These are phyloP conservation scores for Cyclotella cryptica DNA, from an alignment of 108 stramenopile species.

Conservation along the genomic window DNA sequence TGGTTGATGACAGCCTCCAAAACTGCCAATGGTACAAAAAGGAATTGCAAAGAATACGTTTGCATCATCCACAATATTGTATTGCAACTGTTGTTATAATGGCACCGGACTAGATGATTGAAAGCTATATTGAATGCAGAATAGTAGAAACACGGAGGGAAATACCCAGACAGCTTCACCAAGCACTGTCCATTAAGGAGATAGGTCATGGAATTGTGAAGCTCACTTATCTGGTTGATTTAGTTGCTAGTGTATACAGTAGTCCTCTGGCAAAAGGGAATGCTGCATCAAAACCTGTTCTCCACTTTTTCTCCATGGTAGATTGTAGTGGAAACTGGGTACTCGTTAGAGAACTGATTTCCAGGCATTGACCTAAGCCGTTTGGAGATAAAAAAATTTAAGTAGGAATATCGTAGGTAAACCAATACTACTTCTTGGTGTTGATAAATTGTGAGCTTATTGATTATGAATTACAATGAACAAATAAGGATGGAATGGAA, in stretches of 20 bases:
- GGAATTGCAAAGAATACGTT: constrained; percentile 71
- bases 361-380: not conserved
- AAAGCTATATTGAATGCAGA: constrained; percentile 12
- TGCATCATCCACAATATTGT: constrained; percentile 74
- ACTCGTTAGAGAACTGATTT: constrained; percentile 24
- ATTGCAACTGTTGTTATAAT: constrained; percentile 85
- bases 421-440: too few species aligned
- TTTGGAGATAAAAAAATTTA: too few species aligned
- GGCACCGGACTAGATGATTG: constrained; percentile 65
- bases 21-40: constrained; percentile 81
- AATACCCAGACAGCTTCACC: constrained; percentile 15
- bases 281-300: constrained; percentile 14
- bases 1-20: constrained; percentile 86
- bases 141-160: constrained; percentile 20
- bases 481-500: too few species aligned
- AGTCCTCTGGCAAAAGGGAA: constrained; percentile 1
- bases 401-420: too few species aligned
- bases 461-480: too few species aligned
- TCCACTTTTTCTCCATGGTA: constrained; percentile 24
- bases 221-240: constrained; percentile 23
- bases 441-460: too few species aligned
- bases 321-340: constrained; percentile 35
- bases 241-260: constrained; percentile 26
- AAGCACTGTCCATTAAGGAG: constrained; percentile 7
- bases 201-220: constrained; percentile 24